Conservation (phyloP, 148 eudicot genomes). For the Heliamphora exappendiculata region DNA sequence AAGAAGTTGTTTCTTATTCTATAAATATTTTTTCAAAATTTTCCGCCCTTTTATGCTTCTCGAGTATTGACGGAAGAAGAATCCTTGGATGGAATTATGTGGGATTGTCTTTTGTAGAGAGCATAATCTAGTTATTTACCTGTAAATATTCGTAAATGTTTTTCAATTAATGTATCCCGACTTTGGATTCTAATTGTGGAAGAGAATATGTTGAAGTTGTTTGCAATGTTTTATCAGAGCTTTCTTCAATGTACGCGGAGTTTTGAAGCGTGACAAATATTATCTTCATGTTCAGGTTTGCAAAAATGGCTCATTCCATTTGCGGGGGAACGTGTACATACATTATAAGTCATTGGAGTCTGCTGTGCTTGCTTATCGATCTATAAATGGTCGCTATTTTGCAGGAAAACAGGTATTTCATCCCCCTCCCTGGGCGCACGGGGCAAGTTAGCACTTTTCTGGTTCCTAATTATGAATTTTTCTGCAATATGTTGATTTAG, state of each 20-base stretch:
- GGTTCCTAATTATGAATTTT: background rate
- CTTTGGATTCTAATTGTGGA: background rate
- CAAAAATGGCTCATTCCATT: constrained; percentile 76
- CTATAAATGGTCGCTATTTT: constrained; percentile 84
- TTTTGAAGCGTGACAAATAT: background rate
- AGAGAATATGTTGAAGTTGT: background rate
- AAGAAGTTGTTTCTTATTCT: background rate
- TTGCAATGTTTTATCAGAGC: background rate
- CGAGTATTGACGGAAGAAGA: background rate
- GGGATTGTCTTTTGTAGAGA: background rate
- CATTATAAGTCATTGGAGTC: constrained; percentile 79
- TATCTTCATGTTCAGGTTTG: constrained; percentile 55
- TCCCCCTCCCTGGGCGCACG: background rate
- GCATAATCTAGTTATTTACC: background rate
- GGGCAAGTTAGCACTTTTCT: background rate
- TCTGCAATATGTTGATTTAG: background rate
- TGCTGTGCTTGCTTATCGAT: constrained; percentile 65
- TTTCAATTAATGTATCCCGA: background rate
- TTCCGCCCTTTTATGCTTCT: background rate
- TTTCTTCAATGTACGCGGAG: background rate
- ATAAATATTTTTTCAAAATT: background rate
- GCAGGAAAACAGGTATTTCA: constrained; percentile 84
- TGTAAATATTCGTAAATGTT: background rate
- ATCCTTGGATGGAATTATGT: background rate
- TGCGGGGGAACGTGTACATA: constrained; percentile 94